phyloP scores from a whole-genome alignment of 805 yeast genomes.

The Zygosaccharomyces pseudorouxii region DNA sequence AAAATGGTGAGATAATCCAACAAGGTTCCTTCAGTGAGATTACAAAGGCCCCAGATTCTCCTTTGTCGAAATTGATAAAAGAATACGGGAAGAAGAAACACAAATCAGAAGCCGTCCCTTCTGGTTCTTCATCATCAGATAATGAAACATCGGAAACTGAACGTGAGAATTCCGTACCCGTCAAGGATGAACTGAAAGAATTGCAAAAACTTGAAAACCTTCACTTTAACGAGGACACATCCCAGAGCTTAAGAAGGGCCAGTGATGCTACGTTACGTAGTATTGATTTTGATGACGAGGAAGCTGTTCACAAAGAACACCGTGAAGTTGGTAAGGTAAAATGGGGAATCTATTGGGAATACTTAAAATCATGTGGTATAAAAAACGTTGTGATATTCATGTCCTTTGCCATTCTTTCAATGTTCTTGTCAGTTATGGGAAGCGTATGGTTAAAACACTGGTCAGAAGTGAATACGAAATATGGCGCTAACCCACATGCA shows the following conservation, averaged over 20 bases:
- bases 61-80: constrained; percentile 48
- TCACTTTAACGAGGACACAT: constrained; percentile 32
- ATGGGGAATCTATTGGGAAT: constrained; percentile 76
- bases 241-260: constrained; percentile 54
- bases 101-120: constrained; percentile 12
- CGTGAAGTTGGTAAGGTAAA: constrained; percentile 92
- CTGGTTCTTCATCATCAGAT: constrained; percentile 15
- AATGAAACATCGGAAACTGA: constrained; percentile 9
- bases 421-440: constrained; percentile 57
- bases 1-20: constrained; percentile 63
- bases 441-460: constrained; percentile 95
- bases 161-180: constrained; percentile 26
- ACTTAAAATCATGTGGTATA: constrained; percentile 84
- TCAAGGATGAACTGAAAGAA: constrained; percentile 32
- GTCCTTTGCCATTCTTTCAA: constrained; percentile 50
- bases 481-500: constrained; percentile 70
- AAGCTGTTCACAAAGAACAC: constrained; percentile 53
- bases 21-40: constrained; percentile 58
- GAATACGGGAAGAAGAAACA: constrained; percentile 56
- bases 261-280: constrained; percentile 41
- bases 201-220: constrained; percentile 27
- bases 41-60: constrained; percentile 40
- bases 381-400: constrained; percentile 57
- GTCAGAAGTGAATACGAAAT: constrained; percentile 80
- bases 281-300: constrained; percentile 38